These are phyloP conservation scores for Coniochaeta sp. DNA, from an alignment of 2,329 filamentous ascomycete genomes.

Conservation along the genomic window DNA sequence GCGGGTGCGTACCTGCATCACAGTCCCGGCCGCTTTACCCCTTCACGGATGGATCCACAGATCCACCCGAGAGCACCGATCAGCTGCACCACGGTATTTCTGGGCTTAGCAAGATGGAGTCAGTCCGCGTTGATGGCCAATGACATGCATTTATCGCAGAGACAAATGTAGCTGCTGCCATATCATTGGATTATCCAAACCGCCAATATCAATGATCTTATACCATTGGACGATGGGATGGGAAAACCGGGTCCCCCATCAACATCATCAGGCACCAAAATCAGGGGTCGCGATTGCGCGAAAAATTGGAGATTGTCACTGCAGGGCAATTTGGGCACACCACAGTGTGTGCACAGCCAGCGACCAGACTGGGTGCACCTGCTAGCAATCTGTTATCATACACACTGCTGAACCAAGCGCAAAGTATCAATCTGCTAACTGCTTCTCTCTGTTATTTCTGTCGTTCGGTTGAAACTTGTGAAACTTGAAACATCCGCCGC, in stretches of 20 bases:
- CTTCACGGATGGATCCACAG: not conserved
- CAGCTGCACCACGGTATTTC: not conserved
- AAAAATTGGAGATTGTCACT: not conserved
- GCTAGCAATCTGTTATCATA: not conserved
- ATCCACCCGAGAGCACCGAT: not conserved
- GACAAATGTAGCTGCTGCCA: not conserved
- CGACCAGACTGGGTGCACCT: no score
- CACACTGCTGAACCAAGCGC: not conserved
- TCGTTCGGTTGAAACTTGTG: not conserved
- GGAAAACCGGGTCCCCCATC: not conserved
- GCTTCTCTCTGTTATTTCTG: no score
- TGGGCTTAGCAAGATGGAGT: not conserved
- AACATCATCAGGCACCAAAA: not conserved
- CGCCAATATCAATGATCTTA: not conserved
- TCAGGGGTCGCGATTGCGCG: not conserved
- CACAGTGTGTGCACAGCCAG: not conserved
- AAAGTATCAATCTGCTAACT: not conserved
- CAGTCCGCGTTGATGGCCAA: not conserved
- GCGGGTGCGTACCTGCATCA: slow-evolving; percentile 1
- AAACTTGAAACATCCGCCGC: not conserved
- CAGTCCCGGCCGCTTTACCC: not conserved
- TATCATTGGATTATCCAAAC: not conserved
- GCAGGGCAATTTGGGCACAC: no score
- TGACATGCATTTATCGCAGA: not conserved
- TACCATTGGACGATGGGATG: not conserved